phyloP scores from a whole-genome alignment of 2,329 filamentous ascomycete genomes.

The Rutstroemia sp. region DNA sequence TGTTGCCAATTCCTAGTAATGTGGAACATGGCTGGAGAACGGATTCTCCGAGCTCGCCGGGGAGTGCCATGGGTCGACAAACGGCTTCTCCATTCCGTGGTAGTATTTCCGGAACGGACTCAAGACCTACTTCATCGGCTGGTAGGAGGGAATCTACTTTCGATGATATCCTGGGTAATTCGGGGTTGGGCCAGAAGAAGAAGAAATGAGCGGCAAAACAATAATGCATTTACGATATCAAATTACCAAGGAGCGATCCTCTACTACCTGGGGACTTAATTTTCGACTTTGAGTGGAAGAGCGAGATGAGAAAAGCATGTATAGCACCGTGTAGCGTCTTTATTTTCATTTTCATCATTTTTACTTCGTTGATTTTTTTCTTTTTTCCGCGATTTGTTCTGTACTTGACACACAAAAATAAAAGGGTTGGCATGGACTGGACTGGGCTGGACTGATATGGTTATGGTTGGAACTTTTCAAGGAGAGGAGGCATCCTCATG shows the following conservation, averaged over 20 bases:
- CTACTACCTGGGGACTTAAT: too few species aligned
- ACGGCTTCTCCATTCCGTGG: conserved; percentile 1
- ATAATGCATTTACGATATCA: too few species aligned
- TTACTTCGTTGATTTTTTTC: too few species aligned
- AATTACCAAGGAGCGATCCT: too few species aligned
- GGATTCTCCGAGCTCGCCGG: background rate
- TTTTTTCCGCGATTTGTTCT: too few species aligned
- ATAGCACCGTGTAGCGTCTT: background rate
- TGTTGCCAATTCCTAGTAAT: conserved; percentile 19
- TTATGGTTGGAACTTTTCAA: too few species aligned
- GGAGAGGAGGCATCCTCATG: too few species aligned
- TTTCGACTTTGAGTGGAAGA: background rate
- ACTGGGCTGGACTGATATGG: too few species aligned
- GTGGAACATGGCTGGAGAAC: background rate
- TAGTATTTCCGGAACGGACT: background rate
- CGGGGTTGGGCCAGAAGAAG: conserved; percentile 31
- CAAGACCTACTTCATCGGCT: background rate
- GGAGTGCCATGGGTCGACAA: background rate
- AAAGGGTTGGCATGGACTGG: too few species aligned
- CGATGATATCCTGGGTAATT: conserved; percentile 40
- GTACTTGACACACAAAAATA: too few species aligned
- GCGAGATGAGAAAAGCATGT: background rate
- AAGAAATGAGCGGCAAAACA: conserved; percentile 6
- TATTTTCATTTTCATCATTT: too few species aligned
- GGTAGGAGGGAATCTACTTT: conserved; percentile 32